phyloP scores from a whole-genome alignment of 2,329 filamentous ascomycete genomes.

The Fusarium tupiense region DNA sequence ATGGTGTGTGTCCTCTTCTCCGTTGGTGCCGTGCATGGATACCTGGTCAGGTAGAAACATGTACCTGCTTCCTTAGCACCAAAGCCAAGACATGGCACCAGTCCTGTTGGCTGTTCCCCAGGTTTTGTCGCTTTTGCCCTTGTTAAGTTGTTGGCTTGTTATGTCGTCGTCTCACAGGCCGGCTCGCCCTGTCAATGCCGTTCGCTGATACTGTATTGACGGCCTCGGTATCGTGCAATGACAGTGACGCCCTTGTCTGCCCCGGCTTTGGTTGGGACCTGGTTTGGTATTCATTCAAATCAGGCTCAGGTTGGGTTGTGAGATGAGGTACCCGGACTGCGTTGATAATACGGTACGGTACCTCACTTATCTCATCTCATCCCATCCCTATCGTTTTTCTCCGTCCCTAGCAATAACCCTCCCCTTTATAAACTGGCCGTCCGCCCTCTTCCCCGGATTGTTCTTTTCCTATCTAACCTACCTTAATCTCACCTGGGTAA shows the following conservation, averaged over 20 bases:
- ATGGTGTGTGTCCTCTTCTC: background rate
- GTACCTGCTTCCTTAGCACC: conserved; percentile 40
- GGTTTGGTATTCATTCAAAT: conserved; percentile 14
- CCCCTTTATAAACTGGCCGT: conserved; percentile 24
- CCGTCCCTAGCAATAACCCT: background rate
- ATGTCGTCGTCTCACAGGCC: conserved; percentile 34
- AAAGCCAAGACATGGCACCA: conserved; percentile 38
- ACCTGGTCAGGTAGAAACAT: conserved; percentile 2
- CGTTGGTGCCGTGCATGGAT: conserved; percentile 14
- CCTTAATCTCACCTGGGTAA: background rate
- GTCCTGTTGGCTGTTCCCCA: conserved; percentile 39
- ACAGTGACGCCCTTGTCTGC: conserved; percentile 32
- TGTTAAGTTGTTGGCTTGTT: background rate
- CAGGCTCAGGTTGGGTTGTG: conserved; percentile 22
- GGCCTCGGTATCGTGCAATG: conserved; percentile 22
- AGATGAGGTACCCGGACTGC: conserved; percentile 21
- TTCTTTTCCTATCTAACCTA: background rate
- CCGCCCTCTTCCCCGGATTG: conserved; percentile 23
- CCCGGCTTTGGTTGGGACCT: conserved; percentile 23
- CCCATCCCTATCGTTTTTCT: conserved; percentile 12
- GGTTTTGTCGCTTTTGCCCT: conserved; percentile 37
- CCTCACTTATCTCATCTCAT: conserved; percentile 24
- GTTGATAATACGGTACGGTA: background rate
- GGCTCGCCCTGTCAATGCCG: conserved; percentile 35
- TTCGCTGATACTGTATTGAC: conserved; percentile 3